A percentile compares a stretch with the other conserved stretches of the same genome.
Conservation (phyloP, 805 yeast species). For the Tetrapisispora arboricola region DNA sequence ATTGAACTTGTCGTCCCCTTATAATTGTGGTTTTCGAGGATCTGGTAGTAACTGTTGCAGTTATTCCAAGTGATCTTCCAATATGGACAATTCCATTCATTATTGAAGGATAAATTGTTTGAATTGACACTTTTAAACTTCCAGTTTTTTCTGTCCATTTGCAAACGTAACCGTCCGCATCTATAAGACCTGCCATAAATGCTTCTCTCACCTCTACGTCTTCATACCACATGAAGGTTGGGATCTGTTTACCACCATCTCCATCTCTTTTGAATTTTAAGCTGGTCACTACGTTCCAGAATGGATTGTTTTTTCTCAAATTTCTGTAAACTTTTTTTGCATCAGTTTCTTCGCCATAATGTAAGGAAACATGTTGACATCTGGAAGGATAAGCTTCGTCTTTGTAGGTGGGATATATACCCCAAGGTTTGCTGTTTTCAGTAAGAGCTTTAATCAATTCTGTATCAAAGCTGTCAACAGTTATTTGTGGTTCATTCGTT, state of each 20-base stretch:
- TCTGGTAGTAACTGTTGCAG: slow-evolving; percentile 26
- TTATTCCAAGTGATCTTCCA: slow-evolving; percentile 37
- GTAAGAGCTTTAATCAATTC: slow-evolving; percentile 18
- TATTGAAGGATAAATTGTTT: slow-evolving; percentile 26
- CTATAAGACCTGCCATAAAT: slow-evolving; percentile 37
- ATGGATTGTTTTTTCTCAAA: slow-evolving; percentile 21
- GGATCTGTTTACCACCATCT: slow-evolving; percentile 27
- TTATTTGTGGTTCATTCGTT: slow-evolving; percentile 21
- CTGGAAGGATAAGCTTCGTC: slow-evolving; percentile 15
- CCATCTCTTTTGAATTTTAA: slow-evolving; percentile 17
- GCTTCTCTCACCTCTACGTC: slow-evolving; percentile 34
- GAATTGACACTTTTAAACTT: slow-evolving; percentile 22
- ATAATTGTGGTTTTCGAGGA: slow-evolving; percentile 15
- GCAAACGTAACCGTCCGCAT: slow-evolving; percentile 30
- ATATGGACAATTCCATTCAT: slow-evolving; percentile 30
- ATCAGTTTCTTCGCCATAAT: slow-evolving; percentile 11
- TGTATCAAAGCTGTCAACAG: slow-evolving; percentile 25
- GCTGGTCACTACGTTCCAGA: slow-evolving; percentile 24
- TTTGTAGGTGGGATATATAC: slow-evolving; percentile 15
- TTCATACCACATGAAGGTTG: slow-evolving; percentile 29
- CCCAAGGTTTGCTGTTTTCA: slow-evolving; percentile 21
- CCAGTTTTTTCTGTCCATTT: slow-evolving; percentile 11
- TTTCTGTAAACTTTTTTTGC: slow-evolving; percentile 10
- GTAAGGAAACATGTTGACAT: slow-evolving; percentile 19
- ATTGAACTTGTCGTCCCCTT: slow-evolving; percentile 16